Base-by-base conservation (phyloP, 495 filamentous ascomycete species). In the Xylaria cubensis region DNA sequence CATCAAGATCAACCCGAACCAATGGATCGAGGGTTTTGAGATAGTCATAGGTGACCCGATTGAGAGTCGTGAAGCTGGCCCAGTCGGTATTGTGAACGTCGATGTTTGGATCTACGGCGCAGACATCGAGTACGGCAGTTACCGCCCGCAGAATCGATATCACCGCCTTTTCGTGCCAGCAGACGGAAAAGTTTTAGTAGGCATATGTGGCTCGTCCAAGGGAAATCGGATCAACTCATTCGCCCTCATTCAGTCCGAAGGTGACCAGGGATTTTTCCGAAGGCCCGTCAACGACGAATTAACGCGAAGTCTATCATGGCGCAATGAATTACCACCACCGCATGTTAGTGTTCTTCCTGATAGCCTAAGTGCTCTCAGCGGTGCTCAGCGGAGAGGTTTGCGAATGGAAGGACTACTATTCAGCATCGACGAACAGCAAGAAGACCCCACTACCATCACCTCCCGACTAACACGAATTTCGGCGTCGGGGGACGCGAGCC, bases 61-160 rank as follows among this genome's bases (percentile, higher is more conserved):
- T 41, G 59, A 63, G 59, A 63, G 36, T 39, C 59, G 59, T 13
- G 59, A 63, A 63, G 59, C 15, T n/a, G 59, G 59, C 36, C 59
- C 59, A 2, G 59, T 63, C 10, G 59, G 59, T 4, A 42, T 63
- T n/a, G 36, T 63, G n/a, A 63, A 63, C 36, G 36, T 63, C 59
- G 59, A 63, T 39, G 39, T 63, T 21, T 63, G 59, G 59, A 41
- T 63, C 4, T n/a, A 24, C 36, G 59, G n/a, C 59, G 36, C 17
- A 1, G 59, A 26, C n/a, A 24, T 63, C 6, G 39, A 39, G 59
- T 41, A 41, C 10, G 59, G 59, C 59, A 42, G 36, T 4, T 63
- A 63, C n/a, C 59, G 9, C 10, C 59, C 59, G 17, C 24, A 41
- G n/a, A 36, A 41, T 41, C 59, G 59, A 9, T 42, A 21, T 34